phyloP scores from a whole-genome alignment of 257 asterid species.

The Solanum phureja region DNA sequence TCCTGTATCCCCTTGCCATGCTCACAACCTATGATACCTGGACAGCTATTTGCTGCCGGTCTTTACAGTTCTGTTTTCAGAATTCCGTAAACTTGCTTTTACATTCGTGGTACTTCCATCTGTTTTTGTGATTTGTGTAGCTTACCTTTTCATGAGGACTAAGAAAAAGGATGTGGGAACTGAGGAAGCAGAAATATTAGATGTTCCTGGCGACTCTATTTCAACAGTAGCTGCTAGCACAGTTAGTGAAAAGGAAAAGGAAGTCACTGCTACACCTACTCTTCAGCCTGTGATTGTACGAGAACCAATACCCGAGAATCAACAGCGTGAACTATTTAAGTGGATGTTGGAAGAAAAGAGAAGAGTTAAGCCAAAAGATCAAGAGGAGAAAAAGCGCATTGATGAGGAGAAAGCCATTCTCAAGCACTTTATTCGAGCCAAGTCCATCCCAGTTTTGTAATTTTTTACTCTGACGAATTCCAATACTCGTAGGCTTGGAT shows the following conservation, averaged over 20 bases:
- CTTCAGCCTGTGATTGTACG: conserved; percentile 26
- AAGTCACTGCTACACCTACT: conserved; percentile 11
- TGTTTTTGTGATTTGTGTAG: conserved; percentile 19
- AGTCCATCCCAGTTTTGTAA: conserved; percentile 43
- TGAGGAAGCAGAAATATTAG: conserved; percentile 22
- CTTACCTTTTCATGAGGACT: conserved; percentile 52
- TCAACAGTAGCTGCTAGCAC: conserved; percentile 15
- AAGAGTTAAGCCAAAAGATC: conserved; percentile 52
- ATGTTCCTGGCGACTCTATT: conserved; percentile 18
- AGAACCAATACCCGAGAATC: conserved; percentile 54
- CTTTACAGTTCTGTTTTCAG: not conserved
- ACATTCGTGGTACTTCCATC: not conserved
- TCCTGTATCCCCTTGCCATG: not conserved
- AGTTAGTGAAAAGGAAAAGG: conserved; percentile 19
- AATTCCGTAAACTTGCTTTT: not conserved
- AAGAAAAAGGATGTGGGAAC: conserved; percentile 22
- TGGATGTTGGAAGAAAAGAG: conserved; percentile 91
- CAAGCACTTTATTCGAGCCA: conserved; percentile 68
- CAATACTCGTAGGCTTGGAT: not conserved
- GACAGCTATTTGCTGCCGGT: not conserved
- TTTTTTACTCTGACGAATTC: not conserved
- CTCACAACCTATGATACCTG: not conserved
- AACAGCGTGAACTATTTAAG: conserved; percentile 63
- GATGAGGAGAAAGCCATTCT: conserved; percentile 90
- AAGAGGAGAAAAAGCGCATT: conserved; percentile 58